A percentile compares a stretch with the other conserved stretches of the same genome.
phyloP scores from a whole-genome alignment of 805 yeast genomes.

The Metschnikowia anglica region DNA sequence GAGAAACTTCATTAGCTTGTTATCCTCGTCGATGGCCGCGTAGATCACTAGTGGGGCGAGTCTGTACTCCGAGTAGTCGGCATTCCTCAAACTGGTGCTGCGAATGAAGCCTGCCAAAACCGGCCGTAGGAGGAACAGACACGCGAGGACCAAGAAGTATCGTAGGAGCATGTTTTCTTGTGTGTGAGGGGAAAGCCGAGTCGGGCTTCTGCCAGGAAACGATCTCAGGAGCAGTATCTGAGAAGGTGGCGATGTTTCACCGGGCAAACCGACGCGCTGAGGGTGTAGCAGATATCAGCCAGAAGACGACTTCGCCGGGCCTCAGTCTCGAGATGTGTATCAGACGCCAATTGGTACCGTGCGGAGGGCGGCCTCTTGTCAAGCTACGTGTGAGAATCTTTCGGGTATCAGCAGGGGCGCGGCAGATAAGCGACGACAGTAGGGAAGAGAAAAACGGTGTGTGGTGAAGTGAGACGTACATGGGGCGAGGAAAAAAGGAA shows the following conservation, averaged over 20 bases:
- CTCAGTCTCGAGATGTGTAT: too few species aligned
- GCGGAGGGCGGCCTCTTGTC: too few species aligned
- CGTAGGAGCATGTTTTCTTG: not conserved
- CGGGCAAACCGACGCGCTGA: too few species aligned
- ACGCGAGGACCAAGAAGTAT: constrained; percentile 7
- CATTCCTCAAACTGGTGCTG: constrained; percentile 20
- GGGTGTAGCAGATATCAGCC: too few species aligned
- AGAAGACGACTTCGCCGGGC: too few species aligned
- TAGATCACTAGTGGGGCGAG: constrained; percentile 31
- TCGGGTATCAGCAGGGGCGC: too few species aligned
- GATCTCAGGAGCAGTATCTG: not conserved
- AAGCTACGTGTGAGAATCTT: too few species aligned
- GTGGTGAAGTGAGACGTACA: too few species aligned
- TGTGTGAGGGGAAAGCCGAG: not conserved
- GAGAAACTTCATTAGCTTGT: constrained; percentile 32
- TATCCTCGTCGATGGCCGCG: constrained; percentile 35
- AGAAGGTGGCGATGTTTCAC: not conserved
- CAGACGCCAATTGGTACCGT: too few species aligned
- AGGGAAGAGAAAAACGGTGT: too few species aligned
- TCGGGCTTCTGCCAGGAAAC: not conserved
- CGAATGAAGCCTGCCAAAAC: constrained; percentile 26
- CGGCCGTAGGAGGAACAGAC: constrained; percentile 12
- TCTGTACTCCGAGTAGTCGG: constrained; percentile 1
- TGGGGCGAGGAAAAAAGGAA: too few species aligned
- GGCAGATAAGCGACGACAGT: too few species aligned